phyloP scores from a whole-genome alignment of 2,329 filamentous ascomycete genomes.

The Cladosporium cucumerinum region DNA sequence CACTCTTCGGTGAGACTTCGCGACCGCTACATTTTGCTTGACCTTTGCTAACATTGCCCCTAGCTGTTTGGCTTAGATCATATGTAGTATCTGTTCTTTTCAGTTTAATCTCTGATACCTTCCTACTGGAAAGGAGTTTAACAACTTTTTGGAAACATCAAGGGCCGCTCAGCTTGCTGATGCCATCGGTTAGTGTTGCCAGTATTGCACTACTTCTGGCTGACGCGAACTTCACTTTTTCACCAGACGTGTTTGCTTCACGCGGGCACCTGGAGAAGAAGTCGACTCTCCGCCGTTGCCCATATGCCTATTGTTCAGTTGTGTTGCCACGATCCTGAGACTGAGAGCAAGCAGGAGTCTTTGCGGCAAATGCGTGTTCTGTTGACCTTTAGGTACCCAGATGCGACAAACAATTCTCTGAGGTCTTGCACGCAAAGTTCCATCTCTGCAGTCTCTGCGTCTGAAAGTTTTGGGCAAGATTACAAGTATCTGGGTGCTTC shows the following conservation, averaged over 20 bases:
- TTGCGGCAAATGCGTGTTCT: not conserved
- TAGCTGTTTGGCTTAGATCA: not conserved
- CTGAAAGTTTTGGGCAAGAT: not conserved
- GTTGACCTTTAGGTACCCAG: not conserved
- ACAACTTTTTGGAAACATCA: not conserved
- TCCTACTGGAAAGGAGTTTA: not conserved
- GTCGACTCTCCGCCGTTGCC: not conserved
- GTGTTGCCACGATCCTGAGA: too few species aligned
- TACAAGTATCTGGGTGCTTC: not conserved
- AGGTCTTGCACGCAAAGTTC: not conserved
- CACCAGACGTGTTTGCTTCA: not conserved
- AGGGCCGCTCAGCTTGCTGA: constrained; percentile 12
- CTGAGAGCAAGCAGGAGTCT: not conserved
- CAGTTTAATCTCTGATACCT: not conserved
- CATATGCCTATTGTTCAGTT: not conserved
- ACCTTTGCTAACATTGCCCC: not conserved
- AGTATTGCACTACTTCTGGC: constrained; percentile 12
- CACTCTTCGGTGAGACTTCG: not conserved
- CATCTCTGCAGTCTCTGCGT: not conserved
- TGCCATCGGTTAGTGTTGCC: constrained; percentile 9
- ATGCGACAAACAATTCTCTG: not conserved
- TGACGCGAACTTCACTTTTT: not conserved
- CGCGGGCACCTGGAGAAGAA: not conserved
- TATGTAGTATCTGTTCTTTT: constrained; percentile 1
- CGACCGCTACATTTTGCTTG: too few species aligned